Conservation (phyloP, 2,329 filamentous ascomycete genomes). For the Apiospora marii region DNA sequence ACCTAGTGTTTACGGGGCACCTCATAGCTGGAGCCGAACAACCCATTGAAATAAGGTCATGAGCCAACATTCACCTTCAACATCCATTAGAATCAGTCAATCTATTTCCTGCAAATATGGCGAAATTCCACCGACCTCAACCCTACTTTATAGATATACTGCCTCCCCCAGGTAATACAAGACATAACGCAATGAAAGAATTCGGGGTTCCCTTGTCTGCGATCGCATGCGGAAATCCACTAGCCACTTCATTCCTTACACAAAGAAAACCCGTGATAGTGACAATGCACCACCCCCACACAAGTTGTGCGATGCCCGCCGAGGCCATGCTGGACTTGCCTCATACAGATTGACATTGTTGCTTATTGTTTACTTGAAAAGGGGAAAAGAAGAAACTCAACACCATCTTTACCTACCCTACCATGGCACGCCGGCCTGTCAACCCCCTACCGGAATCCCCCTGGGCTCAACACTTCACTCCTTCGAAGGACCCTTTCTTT, state of each 20-base stretch:
- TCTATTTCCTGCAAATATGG: neutral
- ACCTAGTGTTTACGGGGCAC: too few species aligned
- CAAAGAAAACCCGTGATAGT: neutral
- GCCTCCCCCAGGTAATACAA: neutral
- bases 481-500: conserved; percentile 13
- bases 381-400: neutral
- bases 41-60: too few species aligned
- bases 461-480: conserved; percentile 25
- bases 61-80: neutral
- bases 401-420: neutral
- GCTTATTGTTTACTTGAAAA: neutral
- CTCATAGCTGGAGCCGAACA: too few species aligned
- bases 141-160: neutral
- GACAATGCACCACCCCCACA: neutral
- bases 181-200: neutral
- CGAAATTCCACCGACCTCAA: neutral
- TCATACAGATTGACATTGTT: neutral
- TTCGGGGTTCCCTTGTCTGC: neutral
- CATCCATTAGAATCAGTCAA: neutral
- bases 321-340: neutral
- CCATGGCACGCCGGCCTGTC: neutral
- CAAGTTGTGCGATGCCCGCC: neutral
- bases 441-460: conserved; percentile 21
- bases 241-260: neutral
- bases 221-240: conserved; percentile 1